Base-by-base conservation (phyloP, 495 filamentous ascomycete genomes). In the Physcia stellaris region DNA sequence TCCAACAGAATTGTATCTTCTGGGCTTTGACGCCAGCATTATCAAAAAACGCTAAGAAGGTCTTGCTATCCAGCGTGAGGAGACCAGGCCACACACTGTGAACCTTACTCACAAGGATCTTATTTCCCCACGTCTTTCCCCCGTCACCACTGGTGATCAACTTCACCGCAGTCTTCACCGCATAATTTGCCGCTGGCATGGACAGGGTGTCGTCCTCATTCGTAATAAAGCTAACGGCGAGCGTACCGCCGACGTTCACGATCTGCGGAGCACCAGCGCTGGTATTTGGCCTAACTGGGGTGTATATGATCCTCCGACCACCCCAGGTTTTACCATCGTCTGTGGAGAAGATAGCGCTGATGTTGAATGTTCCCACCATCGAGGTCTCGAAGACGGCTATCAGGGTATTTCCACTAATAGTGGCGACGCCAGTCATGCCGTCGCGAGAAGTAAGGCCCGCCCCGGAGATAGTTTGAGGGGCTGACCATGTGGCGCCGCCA, bases 191-290 rank as follows among this genome's bases (percentile, higher is more conserved):
- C 5, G 37, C 37, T 11, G 30, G 32, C 18, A 32, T 21, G 22
- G 20, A 18, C 37, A 38, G 6, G 28, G n/a, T 20, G 6, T 38
- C 40, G 41, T 67, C 67, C 42, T 72, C 67, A 33, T 73, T 61
- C 6, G 66, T 73, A 57, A 66, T 61, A 40, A 73, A 71, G 43
- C 60, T 66, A 0, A 55, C 57, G 10, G 64, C 63, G 1, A 74
- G 45, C 0, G 54, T 62, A 13, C 61, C 62, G 2, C 67, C 66
- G 2, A 66, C 61, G 13, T 62, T 63, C 36, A 52, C 41, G 6
- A 74, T 59, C 41, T 68, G 62, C 24, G 70, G 70, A 27, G 70
- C 68, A n/a, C 64, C 64, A 1, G 68, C 67, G 12, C 59, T 56
- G 13, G 41, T 43, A 24, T 57, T 55, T 2, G 48, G 32, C 4